Evolutionary conservation across 1,284 basidiomycete genomes (phyloP), one percentile per base, ranked within the genome.

Genomic region (Hemileia vastatrix): DNA sequence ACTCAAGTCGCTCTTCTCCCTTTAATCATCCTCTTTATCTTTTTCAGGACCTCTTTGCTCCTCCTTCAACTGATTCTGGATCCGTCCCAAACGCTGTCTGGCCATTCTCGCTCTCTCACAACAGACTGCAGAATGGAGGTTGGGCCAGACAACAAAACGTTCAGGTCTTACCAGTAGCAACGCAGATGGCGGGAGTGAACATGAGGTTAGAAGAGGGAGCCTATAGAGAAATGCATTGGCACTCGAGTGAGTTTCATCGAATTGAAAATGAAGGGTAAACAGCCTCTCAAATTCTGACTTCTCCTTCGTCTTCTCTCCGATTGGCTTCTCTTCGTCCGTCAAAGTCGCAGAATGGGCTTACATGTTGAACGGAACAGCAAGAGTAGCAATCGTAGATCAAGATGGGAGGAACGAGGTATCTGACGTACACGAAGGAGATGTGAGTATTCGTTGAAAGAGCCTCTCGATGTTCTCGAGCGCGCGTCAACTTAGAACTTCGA

Each of bases 71-170:
- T 0, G 86, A 88, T 70, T 74, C 79, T 64, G 86, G 86, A 21
- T 78, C 77, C 64, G 77, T 86, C 82, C 64, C 70, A 5, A 85
- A 85, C 67, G 81, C 83, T 9, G 86, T 86, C 72, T 87, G 86
- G 86, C 82, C 85, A 0, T 86, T 86, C 74, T 77, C 78, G 63
- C 72, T 86, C 62, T 85, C 84, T 63, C 83, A 84, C 72, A 86
- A 85, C 68, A 82, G 84, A 24, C 73, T 88, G 19, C 82, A 83
- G 64, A 81, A 81, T 0, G 86, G 86, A 21, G 86, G 86, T 0
- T 88, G 86, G 86, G 83, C 84, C 40, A 80, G 85, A 58, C 81
- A 86, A 68, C 80, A 86, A 75, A 86, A 85, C 65, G 70, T 84
- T 83, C 65, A 48, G 78, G 66, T 40, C 27, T 45, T 64, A 1